Base-by-base conservation (phyloP, 345 rosid species). In the Sisymbrium altissimum region DNA sequence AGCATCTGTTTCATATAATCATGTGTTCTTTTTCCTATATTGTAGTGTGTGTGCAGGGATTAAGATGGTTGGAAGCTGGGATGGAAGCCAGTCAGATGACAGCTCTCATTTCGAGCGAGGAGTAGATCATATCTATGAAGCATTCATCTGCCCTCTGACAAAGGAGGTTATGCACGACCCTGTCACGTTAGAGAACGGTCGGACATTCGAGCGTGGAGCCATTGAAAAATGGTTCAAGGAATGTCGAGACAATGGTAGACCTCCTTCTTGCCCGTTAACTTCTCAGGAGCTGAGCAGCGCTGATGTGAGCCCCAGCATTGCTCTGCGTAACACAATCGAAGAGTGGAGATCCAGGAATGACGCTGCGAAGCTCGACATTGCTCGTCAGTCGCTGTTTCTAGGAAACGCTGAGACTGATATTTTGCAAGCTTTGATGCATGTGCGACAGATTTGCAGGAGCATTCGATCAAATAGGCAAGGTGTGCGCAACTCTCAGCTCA, bases 311-410 rank as follows among this genome's bases (percentile, higher is more conserved):
- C 88, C 97, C 27, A 91, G 96, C 60, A 84, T 95, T 41, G 97
- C 97, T 58, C 64, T 95, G 84, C 87, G 93, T 52, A 86, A 87
- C 84, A 89, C 96, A 8, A 95, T 95, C 49, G 93, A 95, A 74
- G 97, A 95, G 82, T 95, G 99, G 99, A 91, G 84, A 71, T 88
- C 92, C 14, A 85, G 99, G 79, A 92, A 92, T 68, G 93, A 92
- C 69, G 82, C 87, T 78, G 97, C 83, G 3, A 91, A 91, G 72
- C 93, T 95, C 45, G 97, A 95, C 72, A 76, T 78, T 80, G 97
- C 97, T 61, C 84, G 87, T 13, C 86, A 85, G 70, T 75, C 90
- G 3, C 71, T 95, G 48, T 86, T 82, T 79, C 36, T 82, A 55
- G 74, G 82, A 44, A 89, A 87, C 79, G 39, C 86, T 30, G 99